Base-by-base conservation (phyloP, 2,329 filamentous ascomycete genomes). In the Metarhizium rileyi region DNA sequence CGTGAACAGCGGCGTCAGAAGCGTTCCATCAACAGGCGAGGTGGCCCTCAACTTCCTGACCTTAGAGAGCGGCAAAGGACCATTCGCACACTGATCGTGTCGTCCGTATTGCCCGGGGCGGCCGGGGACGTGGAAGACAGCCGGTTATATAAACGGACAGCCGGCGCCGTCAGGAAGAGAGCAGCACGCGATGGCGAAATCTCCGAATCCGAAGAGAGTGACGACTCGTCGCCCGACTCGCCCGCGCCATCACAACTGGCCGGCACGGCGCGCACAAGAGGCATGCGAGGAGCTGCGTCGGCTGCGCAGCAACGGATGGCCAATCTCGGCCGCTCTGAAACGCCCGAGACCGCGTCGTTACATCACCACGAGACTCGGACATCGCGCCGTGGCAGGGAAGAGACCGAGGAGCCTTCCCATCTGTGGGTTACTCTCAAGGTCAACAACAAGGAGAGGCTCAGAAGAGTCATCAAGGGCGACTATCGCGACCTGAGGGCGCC, bases 1-100 rank as follows among this genome's bases (percentile, higher is more conserved):
- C 81, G 93, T 56, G 93, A 98, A 64, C 90, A 97, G 66, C 78
- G 93, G 58, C 81, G 90, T 47, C 90, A 97, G 69, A 98, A 98
- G 71, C 82, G 93, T 44, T 95, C 93, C 6, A 87, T 95, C 59
- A 97, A 96, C 65, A 80, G 93, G 54, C 82, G 93, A 59, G 93
- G 93, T 55, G 93, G 93, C 0, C 93, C 93, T 5, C 86, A 88
- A 52, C 73, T 98, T 38, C 93, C 93, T n/a, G 93, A 98, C 69
- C 81, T 98, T 51, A 95, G 94, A 65, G 93, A 98, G 59, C 81
- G 90, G 49, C 91, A 93, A 68, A 82, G 91, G 47, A 97, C 93
- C 1, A 91, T 97, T 50, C 83, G 93, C 44, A 96, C 91, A 0
- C 77, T 96, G 57, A 80, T 97, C 47, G 89, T 98, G 1, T 96